Conservation (phyloP, 176 grass and related monocot species). For the Paspalum notatum region DNA sequence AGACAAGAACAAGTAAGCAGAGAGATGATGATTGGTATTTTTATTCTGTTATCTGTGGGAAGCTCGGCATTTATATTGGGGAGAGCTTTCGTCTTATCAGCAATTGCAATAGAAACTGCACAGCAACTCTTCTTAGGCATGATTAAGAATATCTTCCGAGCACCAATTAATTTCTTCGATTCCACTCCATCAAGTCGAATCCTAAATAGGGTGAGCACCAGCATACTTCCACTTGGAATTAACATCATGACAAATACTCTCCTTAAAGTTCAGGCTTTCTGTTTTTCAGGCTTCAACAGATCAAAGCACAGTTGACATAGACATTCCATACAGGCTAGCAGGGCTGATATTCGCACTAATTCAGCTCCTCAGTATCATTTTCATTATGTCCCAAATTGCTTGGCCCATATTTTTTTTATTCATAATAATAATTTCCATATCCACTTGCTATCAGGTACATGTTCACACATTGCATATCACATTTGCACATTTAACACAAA, state of each 20-base stretch:
- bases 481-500: slow-evolving; percentile 24
- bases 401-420: slow-evolving; percentile 89
- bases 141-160: slow-evolving; percentile 68
- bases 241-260: slow-evolving; percentile 6
- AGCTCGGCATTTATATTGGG: slow-evolving; percentile 79
- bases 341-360: slow-evolving; percentile 85
- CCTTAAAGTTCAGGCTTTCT: slow-evolving; percentile 4
- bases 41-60: slow-evolving; percentile 69
- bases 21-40: slow-evolving; percentile 69
- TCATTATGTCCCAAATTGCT: slow-evolving; percentile 91
- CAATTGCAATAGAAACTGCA: slow-evolving; percentile 82
- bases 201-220: slow-evolving; percentile 77
- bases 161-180: slow-evolving; percentile 84
- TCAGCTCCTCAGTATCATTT: slow-evolving; percentile 81
- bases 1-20: slow-evolving; percentile 63
- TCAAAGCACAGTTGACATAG: slow-evolving; percentile 81
- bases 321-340: slow-evolving; percentile 91
- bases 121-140: slow-evolving; percentile 72
- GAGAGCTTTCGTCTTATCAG: slow-evolving; percentile 75
- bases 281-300: slow-evolving; percentile 82
- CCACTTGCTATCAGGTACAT: slow-evolving; percentile 83
- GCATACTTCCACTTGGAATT: slow-evolving; percentile 8
- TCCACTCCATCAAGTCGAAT: slow-evolving; percentile 80
- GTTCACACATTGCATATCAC: not conserved
- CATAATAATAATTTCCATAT: slow-evolving; percentile 64